Conservation (phyloP, 179 eudicot species). For the Camellia oleifera region DNA sequence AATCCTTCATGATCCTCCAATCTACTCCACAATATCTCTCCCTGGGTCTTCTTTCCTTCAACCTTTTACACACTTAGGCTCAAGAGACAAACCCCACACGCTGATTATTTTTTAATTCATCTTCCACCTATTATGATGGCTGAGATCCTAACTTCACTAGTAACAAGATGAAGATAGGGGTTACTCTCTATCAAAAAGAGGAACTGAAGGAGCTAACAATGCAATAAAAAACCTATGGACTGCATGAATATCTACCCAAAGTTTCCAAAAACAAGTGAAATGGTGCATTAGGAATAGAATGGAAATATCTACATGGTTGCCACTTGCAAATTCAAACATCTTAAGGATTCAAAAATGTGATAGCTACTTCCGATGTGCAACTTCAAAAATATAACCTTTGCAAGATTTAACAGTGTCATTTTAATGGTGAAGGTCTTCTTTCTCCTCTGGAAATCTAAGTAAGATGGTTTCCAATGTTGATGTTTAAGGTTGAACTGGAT, state of each 20-base stretch:
- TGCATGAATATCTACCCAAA: too few species aligned
- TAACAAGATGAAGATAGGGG: neutral
- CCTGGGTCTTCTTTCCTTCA: neutral
- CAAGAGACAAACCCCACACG: neutral
- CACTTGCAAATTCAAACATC: neutral
- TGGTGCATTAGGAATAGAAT: too few species aligned
- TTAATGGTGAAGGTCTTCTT: neutral
- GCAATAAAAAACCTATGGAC: too few species aligned
- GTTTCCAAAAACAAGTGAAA: too few species aligned
- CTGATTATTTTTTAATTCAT: neutral
- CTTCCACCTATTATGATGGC: neutral
- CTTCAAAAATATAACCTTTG: neutral
- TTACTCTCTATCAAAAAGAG: too few species aligned
- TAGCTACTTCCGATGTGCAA: neutral
- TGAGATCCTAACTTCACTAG: neutral
- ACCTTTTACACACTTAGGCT: neutral
- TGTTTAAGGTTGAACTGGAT: conserved; percentile 5
- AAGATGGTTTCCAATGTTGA: neutral
- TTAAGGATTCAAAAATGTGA: neutral
- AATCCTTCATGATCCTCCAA: too few species aligned
- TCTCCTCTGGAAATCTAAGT: neutral
- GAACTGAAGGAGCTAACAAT: too few species aligned
- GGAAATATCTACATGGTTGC: neutral
- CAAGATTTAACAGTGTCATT: neutral
- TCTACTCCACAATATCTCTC: neutral